Evolutionary conservation across 345 rosid genomes (phyloP).

Genomic region (Populus nigra): DNA sequence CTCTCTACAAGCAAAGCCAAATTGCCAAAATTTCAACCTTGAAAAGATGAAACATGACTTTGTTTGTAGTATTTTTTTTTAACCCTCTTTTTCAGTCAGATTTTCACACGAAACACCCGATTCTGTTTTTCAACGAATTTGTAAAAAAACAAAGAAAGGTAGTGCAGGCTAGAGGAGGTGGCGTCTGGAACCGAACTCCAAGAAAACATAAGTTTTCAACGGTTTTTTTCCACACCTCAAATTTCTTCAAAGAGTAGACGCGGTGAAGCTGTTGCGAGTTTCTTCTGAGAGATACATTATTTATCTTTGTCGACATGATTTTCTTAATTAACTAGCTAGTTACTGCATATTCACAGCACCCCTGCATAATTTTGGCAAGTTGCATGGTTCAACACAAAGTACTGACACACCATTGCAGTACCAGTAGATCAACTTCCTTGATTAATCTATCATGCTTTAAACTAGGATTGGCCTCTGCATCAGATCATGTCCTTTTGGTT

Average conservation of each 20-base stretch:
- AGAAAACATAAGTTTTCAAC: constrained; percentile 1
- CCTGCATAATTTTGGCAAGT: not conserved
- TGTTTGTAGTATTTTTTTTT: constrained; percentile 14
- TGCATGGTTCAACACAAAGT: not conserved
- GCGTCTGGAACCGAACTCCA: constrained; percentile 12
- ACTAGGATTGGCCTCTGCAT: not conserved
- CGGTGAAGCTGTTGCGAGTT: not conserved
- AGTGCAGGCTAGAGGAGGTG: not conserved
- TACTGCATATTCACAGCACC: not conserved
- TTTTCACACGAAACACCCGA: constrained; percentile 26
- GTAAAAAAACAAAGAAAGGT: constrained; percentile 11
- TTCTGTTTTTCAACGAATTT: constrained; percentile 24
- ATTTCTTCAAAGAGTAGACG: not conserved
- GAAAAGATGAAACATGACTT: constrained; percentile 29
- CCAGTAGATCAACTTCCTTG: not conserved
- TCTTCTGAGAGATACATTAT: not conserved
- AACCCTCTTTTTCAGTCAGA: constrained; percentile 20
- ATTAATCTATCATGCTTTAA: not conserved
- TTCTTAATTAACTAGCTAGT: not conserved
- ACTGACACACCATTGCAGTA: not conserved
- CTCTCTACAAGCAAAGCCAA: constrained; percentile 52
- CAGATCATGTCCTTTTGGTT: not conserved
- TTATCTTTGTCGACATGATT: not conserved
- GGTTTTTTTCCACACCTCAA: not conserved
- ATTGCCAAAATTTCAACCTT: constrained; percentile 21